Percentiles rank a stretch among this genome's conserved stretches.
These are phyloP conservation scores for Suhomyces guaymorum DNA, from an alignment of 1,139 yeast genomes.

Conservation along the genomic window DNA sequence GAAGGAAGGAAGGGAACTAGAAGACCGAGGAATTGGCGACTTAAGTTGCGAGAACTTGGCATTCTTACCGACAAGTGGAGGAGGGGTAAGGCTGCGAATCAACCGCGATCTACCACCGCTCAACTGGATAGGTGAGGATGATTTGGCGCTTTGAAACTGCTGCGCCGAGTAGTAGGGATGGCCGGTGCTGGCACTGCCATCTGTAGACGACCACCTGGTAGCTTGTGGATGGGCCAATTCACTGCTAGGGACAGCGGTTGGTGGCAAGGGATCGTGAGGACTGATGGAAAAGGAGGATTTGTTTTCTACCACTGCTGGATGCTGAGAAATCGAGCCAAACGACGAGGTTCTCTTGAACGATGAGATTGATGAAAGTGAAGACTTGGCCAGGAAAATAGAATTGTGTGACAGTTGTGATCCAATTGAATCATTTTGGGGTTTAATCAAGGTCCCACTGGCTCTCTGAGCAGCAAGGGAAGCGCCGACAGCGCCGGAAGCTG, in stretches of 20 bases:
- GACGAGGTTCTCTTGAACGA: slow-evolving; percentile 30
- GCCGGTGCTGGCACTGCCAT: slow-evolving; percentile 6
- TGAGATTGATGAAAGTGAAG: slow-evolving; percentile 28
- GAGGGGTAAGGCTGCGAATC: slow-evolving; percentile 19
- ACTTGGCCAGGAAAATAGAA: slow-evolving; percentile 35
- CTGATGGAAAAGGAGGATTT: slow-evolving; percentile 27
- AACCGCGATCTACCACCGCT: slow-evolving; percentile 4
- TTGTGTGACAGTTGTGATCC: slow-evolving; percentile 34
- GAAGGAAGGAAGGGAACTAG: slow-evolving; percentile 12
- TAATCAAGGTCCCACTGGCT: slow-evolving; percentile 4
- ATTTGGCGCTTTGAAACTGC: slow-evolving; percentile 12
- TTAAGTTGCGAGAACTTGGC: slow-evolving; percentile 8
- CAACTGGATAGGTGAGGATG: slow-evolving; percentile 10
- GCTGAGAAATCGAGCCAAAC: slow-evolving; percentile 23
- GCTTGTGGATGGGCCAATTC: slow-evolving; percentile 9
- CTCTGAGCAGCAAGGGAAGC: no score
- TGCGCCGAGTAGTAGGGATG: slow-evolving; percentile 11
- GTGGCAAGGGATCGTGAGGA: slow-evolving; percentile 26
- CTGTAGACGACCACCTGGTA: slow-evolving; percentile 8
- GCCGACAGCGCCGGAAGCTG: slow-evolving; percentile 4
- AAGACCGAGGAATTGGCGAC: slow-evolving; percentile 21
- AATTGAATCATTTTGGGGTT: slow-evolving; percentile 24
- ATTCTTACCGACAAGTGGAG: slow-evolving; percentile 11
- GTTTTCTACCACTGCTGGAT: slow-evolving; percentile 14
- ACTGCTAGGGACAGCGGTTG: slow-evolving; percentile 2